A percentile compares a stretch with the other conserved stretches of the same genome.
Conservation (phyloP, 805 yeast species). For the Hemisphaericaspora nanyangensis region DNA sequence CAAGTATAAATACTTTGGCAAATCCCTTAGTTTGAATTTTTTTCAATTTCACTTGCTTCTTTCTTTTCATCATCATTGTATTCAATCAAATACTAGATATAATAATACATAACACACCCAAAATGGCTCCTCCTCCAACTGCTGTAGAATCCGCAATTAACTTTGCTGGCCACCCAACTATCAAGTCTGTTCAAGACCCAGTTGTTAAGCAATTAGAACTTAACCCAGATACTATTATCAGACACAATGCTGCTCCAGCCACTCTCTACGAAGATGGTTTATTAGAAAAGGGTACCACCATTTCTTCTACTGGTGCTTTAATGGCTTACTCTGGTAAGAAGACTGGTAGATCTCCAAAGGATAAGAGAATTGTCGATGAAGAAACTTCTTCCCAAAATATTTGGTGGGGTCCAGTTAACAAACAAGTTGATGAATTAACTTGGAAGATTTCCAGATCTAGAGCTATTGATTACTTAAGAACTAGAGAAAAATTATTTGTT, state of each 20-base stretch:
- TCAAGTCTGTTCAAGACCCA: slow-evolving; percentile 38
- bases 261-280: slow-evolving; percentile 92
- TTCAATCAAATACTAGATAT: background rate
- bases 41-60: background rate
- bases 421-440: slow-evolving; percentile 87
- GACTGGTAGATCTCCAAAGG: slow-evolving; percentile 98
- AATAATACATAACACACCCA: background rate
- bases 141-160: slow-evolving; percentile 44
- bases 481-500: slow-evolving; percentile 89
- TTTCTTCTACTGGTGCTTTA: slow-evolving; percentile 89
- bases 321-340: slow-evolving; percentile 94
- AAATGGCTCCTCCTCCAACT: slow-evolving; percentile 44
- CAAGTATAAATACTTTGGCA: slow-evolving; percentile 1
- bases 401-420: slow-evolving; percentile 99
- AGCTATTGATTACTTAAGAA: slow-evolving; percentile 94
- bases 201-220: slow-evolving; percentile 42
- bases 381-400: slow-evolving; percentile 75
- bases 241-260: slow-evolving; percentile 93
- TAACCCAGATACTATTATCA: slow-evolving; percentile 59
- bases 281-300: slow-evolving; percentile 84
- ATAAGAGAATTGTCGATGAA: slow-evolving; percentile 96
- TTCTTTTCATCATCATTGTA: background rate
- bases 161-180: slow-evolving; percentile 37
- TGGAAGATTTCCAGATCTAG: slow-evolving; percentile 96
- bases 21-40: background rate